These are phyloP conservation scores for Teratosphaeria viscida DNA, from an alignment of 2,329 filamentous ascomycete species.

Conservation along the genomic window DNA sequence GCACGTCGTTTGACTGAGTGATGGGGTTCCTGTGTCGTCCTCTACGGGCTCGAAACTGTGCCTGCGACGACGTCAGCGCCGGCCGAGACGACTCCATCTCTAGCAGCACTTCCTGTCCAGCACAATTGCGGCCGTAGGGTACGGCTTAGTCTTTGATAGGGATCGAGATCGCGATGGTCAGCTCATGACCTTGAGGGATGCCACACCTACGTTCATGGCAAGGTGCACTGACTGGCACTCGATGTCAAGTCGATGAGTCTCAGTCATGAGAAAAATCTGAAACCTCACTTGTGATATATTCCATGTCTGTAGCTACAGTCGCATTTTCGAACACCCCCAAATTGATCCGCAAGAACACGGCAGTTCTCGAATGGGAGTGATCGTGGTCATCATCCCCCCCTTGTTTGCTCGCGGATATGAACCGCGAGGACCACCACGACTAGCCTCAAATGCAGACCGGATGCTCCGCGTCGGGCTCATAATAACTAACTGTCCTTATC, in stretches of 20 bases:
- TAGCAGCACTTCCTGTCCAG: neutral
- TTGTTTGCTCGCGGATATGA: too few species aligned
- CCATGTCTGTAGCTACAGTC: too few species aligned
- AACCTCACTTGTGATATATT: too few species aligned
- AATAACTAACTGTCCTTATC: too few species aligned
- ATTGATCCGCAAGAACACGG: too few species aligned
- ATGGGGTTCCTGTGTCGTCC: constrained; percentile 1
- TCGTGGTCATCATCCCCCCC: too few species aligned
- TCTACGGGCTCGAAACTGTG: neutral
- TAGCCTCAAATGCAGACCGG: neutral
- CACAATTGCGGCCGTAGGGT: neutral
- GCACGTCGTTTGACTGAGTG: constrained; percentile 1
- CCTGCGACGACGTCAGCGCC: neutral
- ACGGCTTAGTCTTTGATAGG: neutral
- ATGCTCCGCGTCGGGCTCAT: neutral
- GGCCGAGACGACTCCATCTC: neutral
- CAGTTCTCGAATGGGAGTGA: too few species aligned
- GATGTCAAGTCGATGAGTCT: neutral
- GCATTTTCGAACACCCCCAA: too few species aligned
- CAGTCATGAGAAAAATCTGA: too few species aligned
- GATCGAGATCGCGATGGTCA: neutral
- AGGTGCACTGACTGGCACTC: constrained; percentile 18
- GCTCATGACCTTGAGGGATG: constrained; percentile 17
- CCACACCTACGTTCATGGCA: constrained; percentile 18
- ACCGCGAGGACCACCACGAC: too few species aligned